phyloP scores from a whole-genome alignment of 441 rosid species.

The Eutrema salsugineum region DNA sequence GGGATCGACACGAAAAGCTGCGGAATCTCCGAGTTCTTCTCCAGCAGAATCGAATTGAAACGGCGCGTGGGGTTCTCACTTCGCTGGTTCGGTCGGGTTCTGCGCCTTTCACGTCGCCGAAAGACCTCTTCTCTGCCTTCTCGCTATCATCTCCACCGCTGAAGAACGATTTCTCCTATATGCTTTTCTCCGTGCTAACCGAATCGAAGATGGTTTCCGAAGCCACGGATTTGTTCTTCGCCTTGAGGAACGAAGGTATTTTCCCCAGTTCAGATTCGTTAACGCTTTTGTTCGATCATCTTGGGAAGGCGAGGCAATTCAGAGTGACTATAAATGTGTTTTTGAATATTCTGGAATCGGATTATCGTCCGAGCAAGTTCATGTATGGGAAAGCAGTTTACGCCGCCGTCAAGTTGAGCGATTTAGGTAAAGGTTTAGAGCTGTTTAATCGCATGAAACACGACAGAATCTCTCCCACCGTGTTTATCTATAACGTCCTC shows the following conservation, averaged over 20 bases:
- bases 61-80: slow-evolving; percentile 44
- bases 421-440: slow-evolving; percentile 48
- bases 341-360: slow-evolving; percentile 39
- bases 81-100: slow-evolving; percentile 39
- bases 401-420: slow-evolving; percentile 61
- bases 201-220: slow-evolving; percentile 44
- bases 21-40: slow-evolving; percentile 49
- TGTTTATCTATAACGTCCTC: slow-evolving; percentile 63
- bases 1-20: slow-evolving; percentile 37
- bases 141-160: slow-evolving; percentile 44
- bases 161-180: slow-evolving; percentile 37
- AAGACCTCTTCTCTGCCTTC: slow-evolving; percentile 51
- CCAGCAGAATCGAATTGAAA: slow-evolving; percentile 40
- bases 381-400: slow-evolving; percentile 64
- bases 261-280: slow-evolving; percentile 44
- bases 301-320: slow-evolving; percentile 41
- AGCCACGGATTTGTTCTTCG: slow-evolving; percentile 41
- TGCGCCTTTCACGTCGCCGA: slow-evolving; percentile 45
- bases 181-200: slow-evolving; percentile 42
- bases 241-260: slow-evolving; percentile 44
- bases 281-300: slow-evolving; percentile 40
- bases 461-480: slow-evolving; percentile 40
- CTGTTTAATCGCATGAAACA: slow-evolving; percentile 52
- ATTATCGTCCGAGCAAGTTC: slow-evolving; percentile 48
- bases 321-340: slow-evolving; percentile 46